Conservation (phyloP, 148 eudicot genomes). For the Arctostaphylos glauca region DNA sequence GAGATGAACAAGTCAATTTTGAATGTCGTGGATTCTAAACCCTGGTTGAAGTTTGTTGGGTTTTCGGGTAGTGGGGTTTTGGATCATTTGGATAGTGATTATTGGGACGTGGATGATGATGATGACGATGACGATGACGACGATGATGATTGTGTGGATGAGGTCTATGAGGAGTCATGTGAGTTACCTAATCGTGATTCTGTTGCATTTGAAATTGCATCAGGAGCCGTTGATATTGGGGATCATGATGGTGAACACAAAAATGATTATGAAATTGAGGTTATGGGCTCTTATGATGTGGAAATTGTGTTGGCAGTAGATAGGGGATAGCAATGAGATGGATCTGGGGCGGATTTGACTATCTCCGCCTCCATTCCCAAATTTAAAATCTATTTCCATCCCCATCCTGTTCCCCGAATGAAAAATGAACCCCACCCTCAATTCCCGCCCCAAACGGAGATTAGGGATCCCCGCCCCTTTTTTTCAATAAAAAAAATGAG, state of each 20-base stretch:
- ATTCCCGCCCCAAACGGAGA: too few relatives aligned
- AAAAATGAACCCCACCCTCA: too few relatives aligned
- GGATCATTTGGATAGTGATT: constrained; percentile 27
- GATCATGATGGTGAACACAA: constrained; percentile 6
- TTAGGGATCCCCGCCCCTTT: too few relatives aligned
- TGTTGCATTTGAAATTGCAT: background rate
- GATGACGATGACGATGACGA: background rate
- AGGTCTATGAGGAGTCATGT: constrained; percentile 6
- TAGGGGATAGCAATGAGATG: too few relatives aligned
- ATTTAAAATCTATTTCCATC: too few relatives aligned
- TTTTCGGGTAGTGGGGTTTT: constrained; percentile 46
- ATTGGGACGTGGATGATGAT: background rate
- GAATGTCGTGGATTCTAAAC: background rate
- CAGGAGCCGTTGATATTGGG: constrained; percentile 6
- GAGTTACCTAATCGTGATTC: background rate
- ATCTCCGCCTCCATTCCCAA: too few relatives aligned
- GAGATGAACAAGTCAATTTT: too few relatives aligned
- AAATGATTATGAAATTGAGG: constrained; percentile 27
- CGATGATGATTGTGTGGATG: constrained; percentile 12
- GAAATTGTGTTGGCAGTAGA: constrained; percentile 28
- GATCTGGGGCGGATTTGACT: too few relatives aligned
- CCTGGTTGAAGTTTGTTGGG: constrained; percentile 31
- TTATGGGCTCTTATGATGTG: constrained; percentile 42
- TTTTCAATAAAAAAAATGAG: too few relatives aligned
- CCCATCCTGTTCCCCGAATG: too few relatives aligned